Evolutionary conservation across 1,139 yeast genomes (phyloP).

Genomic region (Saccharomycopsis hybrid): DNA sequence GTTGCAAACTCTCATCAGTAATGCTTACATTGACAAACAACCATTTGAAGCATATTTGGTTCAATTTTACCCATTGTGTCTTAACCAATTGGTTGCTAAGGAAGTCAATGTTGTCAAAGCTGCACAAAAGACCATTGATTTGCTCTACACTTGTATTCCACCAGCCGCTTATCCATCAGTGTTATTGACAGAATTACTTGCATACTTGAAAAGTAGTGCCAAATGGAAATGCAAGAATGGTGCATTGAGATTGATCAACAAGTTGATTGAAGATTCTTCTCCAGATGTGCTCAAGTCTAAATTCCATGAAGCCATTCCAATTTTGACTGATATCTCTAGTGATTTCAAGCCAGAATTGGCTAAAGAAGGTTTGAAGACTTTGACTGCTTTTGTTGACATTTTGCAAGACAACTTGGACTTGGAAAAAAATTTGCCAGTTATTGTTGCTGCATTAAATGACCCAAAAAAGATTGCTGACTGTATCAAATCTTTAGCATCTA

Average conservation of each 20-base stretch:
- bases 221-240: constrained; percentile 91
- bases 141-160: constrained; percentile 64
- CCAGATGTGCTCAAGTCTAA: constrained; percentile 78
- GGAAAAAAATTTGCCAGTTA: constrained; percentile 76
- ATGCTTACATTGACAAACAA: constrained; percentile 51
- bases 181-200: constrained; percentile 54
- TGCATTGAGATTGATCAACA: constrained; percentile 68
- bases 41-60: constrained; percentile 73
- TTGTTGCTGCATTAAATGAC: constrained; percentile 83
- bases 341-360: constrained; percentile 97
- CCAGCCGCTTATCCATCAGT: constrained; percentile 73
- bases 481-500: constrained; percentile 83
- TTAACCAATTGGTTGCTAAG: constrained; percentile 73
- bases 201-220: constrained; percentile 71
- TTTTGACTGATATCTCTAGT: constrained; percentile 81
- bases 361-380: constrained; percentile 67
- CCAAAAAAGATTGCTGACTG: constrained; percentile 86
- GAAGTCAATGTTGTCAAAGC: constrained; percentile 81
- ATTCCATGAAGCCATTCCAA: constrained; percentile 75
- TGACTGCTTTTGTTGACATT: constrained; percentile 68
- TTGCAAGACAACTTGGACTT: constrained; percentile 83
- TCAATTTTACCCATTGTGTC: constrained; percentile 49
- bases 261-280: constrained; percentile 72
- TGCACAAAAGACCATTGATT: constrained; percentile 63
- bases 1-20: constrained; percentile 61